A percentile compares a stretch with the other conserved stretches of the same genome.
These are phyloP conservation scores for Geotrichum siamense DNA, from an alignment of 1,139 yeast genomes.

Conservation along the genomic window DNA sequence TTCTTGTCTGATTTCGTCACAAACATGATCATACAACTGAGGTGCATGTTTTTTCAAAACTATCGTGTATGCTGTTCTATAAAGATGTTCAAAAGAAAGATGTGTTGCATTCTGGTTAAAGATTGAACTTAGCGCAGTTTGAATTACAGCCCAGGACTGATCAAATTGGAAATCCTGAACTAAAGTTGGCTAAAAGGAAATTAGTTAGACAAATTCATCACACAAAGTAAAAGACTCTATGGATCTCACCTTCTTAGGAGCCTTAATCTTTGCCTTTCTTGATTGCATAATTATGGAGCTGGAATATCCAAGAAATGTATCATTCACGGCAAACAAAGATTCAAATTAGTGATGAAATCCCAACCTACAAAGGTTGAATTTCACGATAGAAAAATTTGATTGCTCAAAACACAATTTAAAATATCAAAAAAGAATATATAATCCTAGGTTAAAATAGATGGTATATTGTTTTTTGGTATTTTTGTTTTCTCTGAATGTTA, in stretches of 20 bases:
- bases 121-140: conserved; percentile 72
- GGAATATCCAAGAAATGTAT: no score
- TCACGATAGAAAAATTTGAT: no score
- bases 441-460: no score
- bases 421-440: no score
- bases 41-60: conserved; percentile 72
- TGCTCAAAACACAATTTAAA: no score
- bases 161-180: conserved; percentile 47
- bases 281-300: conserved; percentile 13
- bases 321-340: no score
- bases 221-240: background rate
- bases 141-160: conserved; percentile 59
- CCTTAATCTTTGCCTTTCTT: conserved; percentile 57
- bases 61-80: conserved; percentile 71
- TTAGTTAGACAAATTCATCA: background rate
- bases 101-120: conserved; percentile 66
- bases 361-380: no score
- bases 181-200: conserved; percentile 1
- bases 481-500: no score
- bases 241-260: conserved; percentile 51
- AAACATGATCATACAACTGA: conserved; percentile 58
- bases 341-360: no score
- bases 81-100: conserved; percentile 77
- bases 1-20: conserved; percentile 45
- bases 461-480: no score